These are phyloP conservation scores for Smallanthus sonchifolius DNA, from an alignment of 129 eudicot genomes.

Conservation along the genomic window DNA sequence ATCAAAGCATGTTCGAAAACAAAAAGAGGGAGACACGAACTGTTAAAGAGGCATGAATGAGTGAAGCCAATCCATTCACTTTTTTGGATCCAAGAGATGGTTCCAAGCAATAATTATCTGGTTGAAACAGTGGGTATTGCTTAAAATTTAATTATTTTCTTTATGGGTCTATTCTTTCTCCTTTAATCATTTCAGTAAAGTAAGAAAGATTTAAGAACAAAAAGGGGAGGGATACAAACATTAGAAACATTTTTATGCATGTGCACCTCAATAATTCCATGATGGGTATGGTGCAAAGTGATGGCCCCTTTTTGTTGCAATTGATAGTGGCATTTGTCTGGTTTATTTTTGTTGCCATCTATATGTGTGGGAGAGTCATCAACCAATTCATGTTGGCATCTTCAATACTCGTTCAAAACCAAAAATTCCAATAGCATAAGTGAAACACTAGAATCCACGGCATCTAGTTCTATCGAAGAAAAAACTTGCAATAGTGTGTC, in stretches of 20 bases:
- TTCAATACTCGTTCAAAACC: conserved; percentile 15
- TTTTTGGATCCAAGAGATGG: conserved; percentile 31
- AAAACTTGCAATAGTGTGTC: conserved; percentile 3
- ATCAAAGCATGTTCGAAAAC: conserved; percentile 35
- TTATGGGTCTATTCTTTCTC: conserved; percentile 32
- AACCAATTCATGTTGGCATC: conserved; percentile 30
- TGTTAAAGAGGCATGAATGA: conserved; percentile 28
- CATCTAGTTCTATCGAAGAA: neutral
- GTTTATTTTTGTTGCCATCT: conserved; percentile 42
- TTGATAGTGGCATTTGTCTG: conserved; percentile 48
- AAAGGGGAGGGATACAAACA: conserved; percentile 39
- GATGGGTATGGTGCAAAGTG: conserved; percentile 53
- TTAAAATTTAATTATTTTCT: conserved; percentile 35
- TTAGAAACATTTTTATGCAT: conserved; percentile 38
- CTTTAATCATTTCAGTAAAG: conserved; percentile 41
- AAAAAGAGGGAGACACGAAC: conserved; percentile 39
- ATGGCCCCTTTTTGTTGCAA: conserved; percentile 58
- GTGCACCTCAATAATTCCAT: conserved; percentile 54
- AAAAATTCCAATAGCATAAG: conserved; percentile 21
- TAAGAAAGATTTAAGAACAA: conserved; percentile 36
- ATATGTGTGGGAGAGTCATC: conserved; percentile 21
- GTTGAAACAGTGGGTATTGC: conserved; percentile 33
- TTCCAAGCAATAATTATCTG: conserved; percentile 34
- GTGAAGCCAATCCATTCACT: conserved; percentile 32
- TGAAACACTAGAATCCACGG: conserved; percentile 34